Evolutionary conservation across 2,329 filamentous ascomycete genomes (phyloP).

Genomic region (Microdochium trichocladiopsis): DNA sequence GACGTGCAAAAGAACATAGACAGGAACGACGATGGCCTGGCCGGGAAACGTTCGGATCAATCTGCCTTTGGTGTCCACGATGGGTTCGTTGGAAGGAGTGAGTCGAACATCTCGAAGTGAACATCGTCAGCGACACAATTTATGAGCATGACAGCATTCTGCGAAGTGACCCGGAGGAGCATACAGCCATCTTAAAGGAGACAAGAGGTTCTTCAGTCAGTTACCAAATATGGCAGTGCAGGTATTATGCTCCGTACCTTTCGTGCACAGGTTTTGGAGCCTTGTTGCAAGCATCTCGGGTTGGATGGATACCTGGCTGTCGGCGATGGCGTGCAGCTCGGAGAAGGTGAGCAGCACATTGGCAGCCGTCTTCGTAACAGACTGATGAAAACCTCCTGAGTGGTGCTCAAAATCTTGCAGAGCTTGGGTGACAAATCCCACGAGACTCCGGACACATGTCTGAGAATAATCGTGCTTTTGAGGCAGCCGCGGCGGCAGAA

Average conservation of each 20-base stretch:
- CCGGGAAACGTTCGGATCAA: constrained; percentile 19
- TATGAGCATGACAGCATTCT: constrained; percentile 28
- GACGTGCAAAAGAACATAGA: constrained; percentile 3
- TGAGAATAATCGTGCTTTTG: background rate
- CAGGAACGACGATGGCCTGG: constrained; percentile 10
- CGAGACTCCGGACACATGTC: background rate
- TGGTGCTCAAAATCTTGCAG: background rate
- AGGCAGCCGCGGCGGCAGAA: background rate
- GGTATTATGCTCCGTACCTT: background rate
- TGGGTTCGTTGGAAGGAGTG: constrained; percentile 13
- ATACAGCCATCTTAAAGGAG: constrained; percentile 8
- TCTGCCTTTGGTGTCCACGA: constrained; percentile 20
- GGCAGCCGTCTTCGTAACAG: background rate
- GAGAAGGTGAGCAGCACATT: background rate
- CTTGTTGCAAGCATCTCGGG: background rate
- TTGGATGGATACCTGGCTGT: background rate
- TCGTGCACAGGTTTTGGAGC: background rate
- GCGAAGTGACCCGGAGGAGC: constrained; percentile 19
- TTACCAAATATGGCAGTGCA: background rate
- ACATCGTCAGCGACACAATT: constrained; percentile 7
- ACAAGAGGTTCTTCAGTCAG: background rate
- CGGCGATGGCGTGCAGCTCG: background rate
- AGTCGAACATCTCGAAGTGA: constrained; percentile 26
- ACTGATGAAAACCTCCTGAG: background rate
- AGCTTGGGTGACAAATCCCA: background rate